Percentiles rank a stretch among this genome's conserved stretches.
These are phyloP conservation scores for Kodamaea jinghongensis DNA, from an alignment of 805 yeast species.

Conservation along the genomic window DNA sequence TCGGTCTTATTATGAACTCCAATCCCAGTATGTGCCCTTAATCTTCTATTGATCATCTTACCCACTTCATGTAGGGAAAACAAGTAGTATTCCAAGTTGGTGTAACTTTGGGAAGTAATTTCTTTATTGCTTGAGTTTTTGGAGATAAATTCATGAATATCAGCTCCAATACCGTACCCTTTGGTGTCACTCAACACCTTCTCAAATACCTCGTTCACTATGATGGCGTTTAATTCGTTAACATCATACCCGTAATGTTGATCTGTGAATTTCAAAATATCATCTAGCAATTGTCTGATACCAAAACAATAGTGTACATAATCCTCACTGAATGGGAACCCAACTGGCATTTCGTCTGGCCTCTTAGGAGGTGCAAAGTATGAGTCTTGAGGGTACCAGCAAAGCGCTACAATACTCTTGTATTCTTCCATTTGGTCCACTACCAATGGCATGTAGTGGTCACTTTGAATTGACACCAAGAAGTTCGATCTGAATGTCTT, in stretches of 20 bases:
- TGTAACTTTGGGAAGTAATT: conserved; percentile 82
- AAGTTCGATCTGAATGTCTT: conserved; percentile 61
- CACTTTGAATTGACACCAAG: conserved; percentile 60
- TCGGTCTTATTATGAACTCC: conserved; percentile 41
- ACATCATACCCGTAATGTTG: conserved; percentile 64
- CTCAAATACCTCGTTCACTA: conserved; percentile 63
- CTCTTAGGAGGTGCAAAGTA: conserved; percentile 39
- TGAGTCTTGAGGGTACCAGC: conserved; percentile 66
- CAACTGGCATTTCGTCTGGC: conserved; percentile 56
- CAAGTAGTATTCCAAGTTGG: conserved; percentile 83
- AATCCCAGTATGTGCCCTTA: conserved; percentile 36
- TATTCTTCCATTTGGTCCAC: conserved; percentile 59
- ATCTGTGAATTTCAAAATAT: conserved; percentile 61
- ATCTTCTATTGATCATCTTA: conserved; percentile 36
- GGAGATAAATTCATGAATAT: conserved; percentile 54
- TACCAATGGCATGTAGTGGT: conserved; percentile 85
- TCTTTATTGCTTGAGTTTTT: conserved; percentile 78
- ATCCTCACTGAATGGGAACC: conserved; percentile 78
- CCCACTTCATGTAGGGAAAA: conserved; percentile 71
- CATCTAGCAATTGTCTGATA: conserved; percentile 60
- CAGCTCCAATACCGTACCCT: conserved; percentile 56
- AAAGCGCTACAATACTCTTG: conserved; percentile 57
- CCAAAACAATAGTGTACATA: conserved; percentile 85
- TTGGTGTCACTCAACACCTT: conserved; percentile 51
- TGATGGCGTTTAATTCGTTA: conserved; percentile 54